Evolutionary conservation across 1,284 basidiomycete species (phyloP).

Genomic region (Xerocomus minutiporus): DNA sequence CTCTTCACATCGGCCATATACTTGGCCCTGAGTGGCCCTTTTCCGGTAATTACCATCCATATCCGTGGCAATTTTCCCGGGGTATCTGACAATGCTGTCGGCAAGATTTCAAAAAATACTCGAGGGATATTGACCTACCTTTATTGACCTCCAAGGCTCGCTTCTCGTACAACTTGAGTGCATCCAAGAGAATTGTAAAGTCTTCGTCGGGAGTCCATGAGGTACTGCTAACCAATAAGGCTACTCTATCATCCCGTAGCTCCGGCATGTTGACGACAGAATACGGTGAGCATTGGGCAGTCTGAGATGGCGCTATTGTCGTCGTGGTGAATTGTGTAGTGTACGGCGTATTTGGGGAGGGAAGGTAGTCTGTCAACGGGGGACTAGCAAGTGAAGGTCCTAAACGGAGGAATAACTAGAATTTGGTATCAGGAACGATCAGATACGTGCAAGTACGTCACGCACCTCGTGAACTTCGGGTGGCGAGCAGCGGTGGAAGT

Average conservation of each 20-base stretch:
- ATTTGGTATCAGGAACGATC: conserved; percentile 19
- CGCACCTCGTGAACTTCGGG: conserved; percentile 72
- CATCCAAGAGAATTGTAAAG: conserved; percentile 78
- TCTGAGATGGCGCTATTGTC: conserved; percentile 6
- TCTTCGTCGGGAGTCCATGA: conserved; percentile 99
- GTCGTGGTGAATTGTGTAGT: conserved; percentile 61
- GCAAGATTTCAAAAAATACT: background rate
- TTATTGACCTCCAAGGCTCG: conserved; percentile 42
- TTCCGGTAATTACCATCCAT: conserved; percentile 87
- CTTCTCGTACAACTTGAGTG: conserved; percentile 66
- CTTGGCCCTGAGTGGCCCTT: conserved; percentile 71
- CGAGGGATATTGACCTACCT: conserved; percentile 5
- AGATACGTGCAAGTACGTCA: background rate
- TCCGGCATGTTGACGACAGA: conserved; percentile 38
- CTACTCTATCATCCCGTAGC: conserved; percentile 70
- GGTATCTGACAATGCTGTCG: conserved; percentile 17
- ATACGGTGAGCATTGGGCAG: conserved; percentile 29
- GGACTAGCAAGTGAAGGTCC: conserved; percentile 33
- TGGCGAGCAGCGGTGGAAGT: conserved; percentile 68
- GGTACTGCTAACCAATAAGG: conserved; percentile 87
- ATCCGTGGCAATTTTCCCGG: conserved; percentile 60
- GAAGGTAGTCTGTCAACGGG: conserved; percentile 39
- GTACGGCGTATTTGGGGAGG: conserved; percentile 43
- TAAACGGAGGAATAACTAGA: conserved; percentile 57
- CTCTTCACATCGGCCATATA: conserved; percentile 66